Base-by-base conservation (phyloP, 768 basidiomycete genomes). In the Lyophyllum shimeji region DNA sequence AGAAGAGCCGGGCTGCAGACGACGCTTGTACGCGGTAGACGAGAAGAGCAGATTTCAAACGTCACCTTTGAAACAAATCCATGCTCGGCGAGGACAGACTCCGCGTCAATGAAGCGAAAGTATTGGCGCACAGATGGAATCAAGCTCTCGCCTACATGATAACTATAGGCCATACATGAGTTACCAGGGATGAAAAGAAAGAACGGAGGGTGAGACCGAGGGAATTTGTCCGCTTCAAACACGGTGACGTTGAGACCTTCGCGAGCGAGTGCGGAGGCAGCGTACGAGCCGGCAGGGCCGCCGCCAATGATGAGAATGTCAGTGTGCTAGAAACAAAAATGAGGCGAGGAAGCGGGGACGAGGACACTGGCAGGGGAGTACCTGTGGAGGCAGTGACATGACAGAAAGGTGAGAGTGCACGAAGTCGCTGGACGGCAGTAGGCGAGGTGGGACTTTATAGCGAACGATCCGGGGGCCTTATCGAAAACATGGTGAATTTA, bases 61-160 rank as follows among this genome's bases (percentile, higher is more conserved):
- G 50, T 44, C 53, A 80, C 84, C 76, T 85, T 86, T 50, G 64
- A 66, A 11, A 74, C 61, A 59, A 86, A 85, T 0, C 83, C 83
- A 62, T 80, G 67, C 34, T 69, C 72, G 11, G 67, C 67, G 21
- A 86, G 64, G 58, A 79, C 77, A 8, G 80, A 76, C 63, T 84
- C 82, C 27, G 79, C 81, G 6, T 75, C 83, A 46, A 86, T 82
- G 66, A 81, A 85, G 34, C 79, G 73, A 58, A 84, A 71, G 62
- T 83, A 83, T 55, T 79, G 82, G n/a, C 83, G 76, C 39, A 81
- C 68, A 2, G 83, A 85, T 4, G 83, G 83, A 57, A 86, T 83
- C 25, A 86, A 67, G 62, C 80, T 82, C 72, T 85, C 83, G 25
- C 83, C 83, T 49, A 82, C 69, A 65, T 83, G 82, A 63, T 83